Base-by-base conservation (phyloP, 129 eudicot genomes). In the Rutidosis leptorrhynchoides region DNA sequence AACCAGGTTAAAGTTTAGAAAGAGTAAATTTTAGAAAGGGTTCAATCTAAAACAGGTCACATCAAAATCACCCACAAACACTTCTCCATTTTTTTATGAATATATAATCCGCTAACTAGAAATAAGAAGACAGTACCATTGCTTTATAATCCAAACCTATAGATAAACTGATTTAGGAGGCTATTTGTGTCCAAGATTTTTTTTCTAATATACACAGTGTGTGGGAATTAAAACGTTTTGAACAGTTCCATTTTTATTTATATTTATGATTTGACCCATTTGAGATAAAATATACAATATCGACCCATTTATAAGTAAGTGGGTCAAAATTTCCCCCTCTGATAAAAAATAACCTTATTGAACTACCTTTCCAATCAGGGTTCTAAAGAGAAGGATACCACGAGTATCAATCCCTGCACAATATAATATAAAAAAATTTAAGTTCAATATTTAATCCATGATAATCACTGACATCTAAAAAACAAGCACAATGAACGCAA, bases 361-460 rank as follows among this genome's bases (percentile, higher is more conserved):
- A 64, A 30, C 30, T 84, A 93, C 98, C 95, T 93, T 93, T 71
- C 98, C 98, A 49, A 93, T 77, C 35, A 93, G 70, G 62, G 98
- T 93, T 85, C 96, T 85, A 64, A 88, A 93, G 16, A 93, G 84
- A 88, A 93, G 98, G 40, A 93, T 88, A 23, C 98, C 96, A 64
- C 77, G 96, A 21, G 94, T 86, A 69, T 93, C 98, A 43, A 93
- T 83, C 27, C 98, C 98, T 93, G 86, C 72, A 83, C 40, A 67
- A 37, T 59, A 24, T 55, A 27, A 45, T 60, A 59, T 11, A 20
- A n/a, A n/a, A n/a, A n/a, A n/a, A n/a, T n/a, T n/a, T n/a, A n/a
- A n/a, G 14, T 37, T 59, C 43, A 63, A 35, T 62, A 25, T 53
- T 48, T 68, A 30, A 77, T 32, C 32, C 52, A 70, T 22, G 23